Conservation (phyloP, 139 green algal genomes). For the Chlamydomonas sp. region DNA sequence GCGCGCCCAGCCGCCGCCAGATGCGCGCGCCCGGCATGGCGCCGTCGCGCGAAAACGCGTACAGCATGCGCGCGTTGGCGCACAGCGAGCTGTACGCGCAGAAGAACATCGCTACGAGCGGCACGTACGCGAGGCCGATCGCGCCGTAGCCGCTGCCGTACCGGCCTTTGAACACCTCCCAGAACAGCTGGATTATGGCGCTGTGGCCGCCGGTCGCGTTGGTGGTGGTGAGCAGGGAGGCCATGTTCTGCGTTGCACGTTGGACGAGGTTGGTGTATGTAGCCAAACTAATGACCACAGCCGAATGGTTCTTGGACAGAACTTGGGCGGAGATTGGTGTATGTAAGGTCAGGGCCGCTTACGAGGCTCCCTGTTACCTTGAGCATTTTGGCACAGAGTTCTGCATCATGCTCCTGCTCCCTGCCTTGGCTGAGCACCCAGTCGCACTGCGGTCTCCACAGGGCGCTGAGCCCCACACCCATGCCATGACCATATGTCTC, state of each 20-base stretch:
- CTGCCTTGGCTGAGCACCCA: too few relatives aligned
- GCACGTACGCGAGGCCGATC: conserved; percentile 38
- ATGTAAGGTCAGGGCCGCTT: too few relatives aligned
- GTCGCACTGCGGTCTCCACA: too few relatives aligned
- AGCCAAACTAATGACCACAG: too few relatives aligned
- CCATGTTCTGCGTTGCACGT: neutral
- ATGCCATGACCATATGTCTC: too few relatives aligned
- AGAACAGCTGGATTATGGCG: conserved; percentile 25
- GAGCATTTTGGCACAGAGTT: too few relatives aligned
- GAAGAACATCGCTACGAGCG: conserved; percentile 37
- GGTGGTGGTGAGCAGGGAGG: neutral
- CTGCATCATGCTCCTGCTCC: too few relatives aligned
- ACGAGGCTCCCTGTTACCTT: too few relatives aligned
- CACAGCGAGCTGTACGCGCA: conserved; percentile 31
- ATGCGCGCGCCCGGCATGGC: conserved; percentile 49
- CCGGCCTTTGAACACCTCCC: conserved; percentile 18
- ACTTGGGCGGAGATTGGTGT: too few relatives aligned
- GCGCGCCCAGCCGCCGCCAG: conserved; percentile 42
- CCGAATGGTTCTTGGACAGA: too few relatives aligned
- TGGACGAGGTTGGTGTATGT: neutral
- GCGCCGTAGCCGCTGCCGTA: conserved; percentile 40
- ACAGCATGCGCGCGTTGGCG: conserved; percentile 58
- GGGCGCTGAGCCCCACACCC: too few relatives aligned
- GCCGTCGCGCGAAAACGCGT: conserved; percentile 63
- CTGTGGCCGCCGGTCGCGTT: conserved; percentile 21